Evolutionary conservation across 2,329 filamentous ascomycete genomes (phyloP), one percentile per base, ranked within the genome.

Genomic region (Ascochyta viciae-villosae): DNA sequence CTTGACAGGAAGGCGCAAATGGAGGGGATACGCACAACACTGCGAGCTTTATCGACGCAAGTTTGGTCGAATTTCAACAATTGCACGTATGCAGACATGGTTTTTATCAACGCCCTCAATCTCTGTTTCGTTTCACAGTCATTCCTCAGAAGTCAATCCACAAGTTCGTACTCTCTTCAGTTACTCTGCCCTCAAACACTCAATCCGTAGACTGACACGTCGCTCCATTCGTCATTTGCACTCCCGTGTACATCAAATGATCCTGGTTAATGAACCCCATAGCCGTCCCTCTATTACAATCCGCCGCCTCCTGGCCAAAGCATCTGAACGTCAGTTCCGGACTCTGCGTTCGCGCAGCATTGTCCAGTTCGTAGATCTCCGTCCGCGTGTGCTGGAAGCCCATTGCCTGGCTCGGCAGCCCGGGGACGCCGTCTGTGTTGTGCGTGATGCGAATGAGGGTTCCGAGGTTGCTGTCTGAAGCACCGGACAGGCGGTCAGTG

Each of bases 371-470:
- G 33, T 70, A 90, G 76, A 86, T 89, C 77, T 91, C 89, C 1
- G 88, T 87, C 19, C 80, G 83, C 10, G 85, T 83, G 71, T 91
- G 89, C 43, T 81, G 77, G 78, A 86, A 91, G 41, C 83, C 83
- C 55, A 87, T 73, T 37, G 82, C 53, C 53, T 55, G 85, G 19
- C 85, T 82, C 1, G 89, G 88, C 29, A 91, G 78, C 26, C 85
- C 81, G 0, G 89, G 86, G 1, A 91, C 83, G 1, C 87, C 85
- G 72, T 92, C 89, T 64, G 83, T 78, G 23, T 71, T 71, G 73
- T 91, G 88, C 1, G 89, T 90, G 53, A 90, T 78, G 61, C 89
- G 86, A 75, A 81, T 87, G 65, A 86, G 80, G 48, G 69, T 71
- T 57, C 77, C 74, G 1, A 85, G 82, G 2, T 75, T 51, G 68